Evolutionary conservation across 2,329 filamentous ascomycete genomes (phyloP), one percentile per base, ranked within the genome.

Genomic region (Cercospora sesami): DNA sequence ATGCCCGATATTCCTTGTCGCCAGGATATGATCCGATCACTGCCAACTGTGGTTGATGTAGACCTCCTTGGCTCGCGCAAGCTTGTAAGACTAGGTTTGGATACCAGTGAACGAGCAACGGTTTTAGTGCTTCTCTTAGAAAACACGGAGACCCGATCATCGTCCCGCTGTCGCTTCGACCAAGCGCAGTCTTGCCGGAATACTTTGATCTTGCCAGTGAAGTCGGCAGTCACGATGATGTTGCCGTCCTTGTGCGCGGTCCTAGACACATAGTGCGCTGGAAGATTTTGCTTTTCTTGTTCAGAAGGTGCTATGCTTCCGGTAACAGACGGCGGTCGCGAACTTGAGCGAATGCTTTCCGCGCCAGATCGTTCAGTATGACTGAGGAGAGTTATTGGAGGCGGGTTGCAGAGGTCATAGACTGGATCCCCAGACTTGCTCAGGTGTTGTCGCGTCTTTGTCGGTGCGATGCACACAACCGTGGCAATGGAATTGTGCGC

Each of bases 361-460:
- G 71, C 69, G 80, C 77, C 16, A 53, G 60, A 63, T 14, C 85
- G 86, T 74, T 95, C 92, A 21, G 90, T 88, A 28, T 89, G 86
- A 72, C 90, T 93, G 69, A 94, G 84, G 18, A 98, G 83, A 6
- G 89, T 94, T 16, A 98, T 89, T 0, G 94, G 93, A 0, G 94
- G 95, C 5, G 95, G 95, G 74, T 98, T 98, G 83, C 95, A 98
- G 1, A 98, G 85, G 74, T 97, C 94, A 78, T 93, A 99, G n/a
- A 99, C 87, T 1, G 95, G 94, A 77, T 99, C 94, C 65, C 92
- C 91, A 0, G 93, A 96, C 14, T 87, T 86, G 61, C 91, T 89
- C 0, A 99, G 85, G 2, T 95, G 83, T 75, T 91, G 90, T 66
- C 92, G 87, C 10, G 93, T 93, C 74, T 87, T 88, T 0, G 87